phyloP scores from a whole-genome alignment of 1,139 yeast genomes.

The Hansenula sp. region DNA sequence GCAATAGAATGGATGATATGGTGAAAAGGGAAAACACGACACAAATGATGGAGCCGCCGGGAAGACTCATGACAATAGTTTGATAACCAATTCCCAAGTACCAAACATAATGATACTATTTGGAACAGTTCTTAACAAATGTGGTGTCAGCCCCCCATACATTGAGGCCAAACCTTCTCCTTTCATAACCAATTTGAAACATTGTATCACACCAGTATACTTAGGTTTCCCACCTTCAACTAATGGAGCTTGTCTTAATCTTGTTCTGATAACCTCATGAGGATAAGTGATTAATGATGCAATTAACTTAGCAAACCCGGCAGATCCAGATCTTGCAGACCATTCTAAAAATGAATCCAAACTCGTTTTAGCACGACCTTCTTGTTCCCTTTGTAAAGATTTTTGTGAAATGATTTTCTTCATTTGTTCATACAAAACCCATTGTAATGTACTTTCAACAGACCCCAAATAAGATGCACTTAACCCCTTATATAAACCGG shows the following conservation, averaged over 20 bases:
- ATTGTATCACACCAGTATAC: constrained; percentile 85
- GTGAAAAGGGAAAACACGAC: background rate
- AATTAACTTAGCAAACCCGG: constrained; percentile 91
- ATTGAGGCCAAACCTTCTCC: constrained; percentile 92
- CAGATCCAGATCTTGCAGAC: constrained; percentile 97
- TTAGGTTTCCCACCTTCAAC: constrained; percentile 72
- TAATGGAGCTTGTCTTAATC: constrained; percentile 92
- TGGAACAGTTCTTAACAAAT: constrained; percentile 93
- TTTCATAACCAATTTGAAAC: constrained; percentile 74
- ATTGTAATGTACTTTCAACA: constrained; percentile 87
- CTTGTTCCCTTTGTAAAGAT: constrained; percentile 42
- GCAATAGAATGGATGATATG: background rate
- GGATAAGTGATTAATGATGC: constrained; percentile 95
- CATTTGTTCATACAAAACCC: constrained; percentile 98
- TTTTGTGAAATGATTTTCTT: constrained; percentile 63
- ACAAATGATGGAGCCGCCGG: too few relatives aligned
- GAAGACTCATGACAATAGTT: constrained; percentile 50
- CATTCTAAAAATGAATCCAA: constrained; percentile 76
- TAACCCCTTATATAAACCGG: constrained; percentile 81
- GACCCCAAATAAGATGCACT: constrained; percentile 96
- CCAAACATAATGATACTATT: constrained; percentile 99
- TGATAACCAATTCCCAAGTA: constrained; percentile 93
- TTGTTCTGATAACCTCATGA: constrained; percentile 94
- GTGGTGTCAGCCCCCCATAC: constrained; percentile 98
- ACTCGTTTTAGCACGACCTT: constrained; percentile 47